These are phyloP conservation scores for Termitomyces sp. DNA, from an alignment of 768 basidiomycete species.

Conservation along the genomic window DNA sequence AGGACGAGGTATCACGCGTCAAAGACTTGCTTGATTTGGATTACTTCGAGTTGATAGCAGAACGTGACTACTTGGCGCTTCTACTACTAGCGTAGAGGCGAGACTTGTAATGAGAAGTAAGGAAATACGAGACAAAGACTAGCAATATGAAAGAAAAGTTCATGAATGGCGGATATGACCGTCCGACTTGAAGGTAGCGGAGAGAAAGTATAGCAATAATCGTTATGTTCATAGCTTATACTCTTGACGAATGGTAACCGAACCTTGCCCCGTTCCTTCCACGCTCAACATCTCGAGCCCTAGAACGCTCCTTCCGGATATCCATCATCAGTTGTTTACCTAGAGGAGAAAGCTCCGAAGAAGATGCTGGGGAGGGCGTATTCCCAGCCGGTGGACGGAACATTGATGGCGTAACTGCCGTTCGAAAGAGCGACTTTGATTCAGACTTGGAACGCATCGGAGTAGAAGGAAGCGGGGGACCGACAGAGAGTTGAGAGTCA, in stretches of 20 bases:
- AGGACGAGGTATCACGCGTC: conserved; percentile 10
- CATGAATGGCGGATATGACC: neutral
- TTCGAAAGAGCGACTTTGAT: conserved; percentile 29
- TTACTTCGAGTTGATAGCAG: neutral
- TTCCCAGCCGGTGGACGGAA: conserved; percentile 41
- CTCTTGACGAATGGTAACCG: conserved; percentile 1
- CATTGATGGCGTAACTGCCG: conserved; percentile 33
- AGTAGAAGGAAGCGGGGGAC: conserved; percentile 35
- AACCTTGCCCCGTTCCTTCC: conserved; percentile 11
- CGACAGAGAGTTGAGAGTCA: conserved; percentile 25
- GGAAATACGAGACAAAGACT: neutral
- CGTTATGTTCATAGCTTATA: neutral
- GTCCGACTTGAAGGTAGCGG: neutral
- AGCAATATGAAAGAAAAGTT: conserved; percentile 1
- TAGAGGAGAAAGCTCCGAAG: conserved; percentile 68
- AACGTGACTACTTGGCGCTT: neutral
- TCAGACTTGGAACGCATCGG: conserved; percentile 35
- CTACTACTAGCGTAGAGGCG: neutral
- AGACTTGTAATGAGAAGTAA: neutral
- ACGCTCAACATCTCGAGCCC: conserved; percentile 30
- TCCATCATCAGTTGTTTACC: conserved; percentile 64
- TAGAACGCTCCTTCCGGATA: conserved; percentile 42
- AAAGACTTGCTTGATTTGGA: neutral
- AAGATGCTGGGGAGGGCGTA: conserved; percentile 59
- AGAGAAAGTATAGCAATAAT: neutral